Evolutionary conservation across 1,139 yeast species (phyloP), one percentile per base, ranked within the genome.

Genomic region (Chernovozyma aurita): DNA sequence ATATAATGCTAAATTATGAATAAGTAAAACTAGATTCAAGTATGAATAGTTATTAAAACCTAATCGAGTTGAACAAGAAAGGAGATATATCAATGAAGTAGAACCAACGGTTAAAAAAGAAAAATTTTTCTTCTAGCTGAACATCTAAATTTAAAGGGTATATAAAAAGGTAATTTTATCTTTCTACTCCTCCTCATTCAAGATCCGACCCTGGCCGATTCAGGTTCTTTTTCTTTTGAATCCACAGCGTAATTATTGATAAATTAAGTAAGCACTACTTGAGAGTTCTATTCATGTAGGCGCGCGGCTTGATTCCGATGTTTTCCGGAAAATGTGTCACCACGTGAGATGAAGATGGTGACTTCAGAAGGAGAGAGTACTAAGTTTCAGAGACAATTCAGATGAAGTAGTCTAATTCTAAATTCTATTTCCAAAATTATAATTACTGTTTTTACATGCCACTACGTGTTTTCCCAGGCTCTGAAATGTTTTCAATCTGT

Each of bases 291-390:
- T 16, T 14, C 12, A 13, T 26, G 28, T n/a, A n/a, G n/a, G n/a
- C n/a, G 28, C 28, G 28, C 28, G 28, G 22, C 28, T 16, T 16
- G 28, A 14, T 26, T 26, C 28, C 28, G 28, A 14, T 7, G 6
- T 26, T 26, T 26, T 26, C 28, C 28, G 28, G 25, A 11, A 22
- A 26, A 6, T 16, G 9, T 7, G 28, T 26, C 6, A 26, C 22
- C 22, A 20, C 22, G 22, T 20, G 22, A 20, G 22, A 20, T 9
- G 8, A 20, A 20, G 9, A 20, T 6, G 22, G 9, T 20, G 22
- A 20, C 9, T 20, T 20, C 22, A 7, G 22, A 20, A 20, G 9
- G 22, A 20, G 9, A 7, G 9, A 20, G 8, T 20, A 7, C 9
- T 6, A 20, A 20, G 22, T 20, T 20, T 7, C 9, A 20, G 22